These are phyloP conservation scores for Chiua virens DNA, from an alignment of 768 basidiomycete species.

Conservation along the genomic window DNA sequence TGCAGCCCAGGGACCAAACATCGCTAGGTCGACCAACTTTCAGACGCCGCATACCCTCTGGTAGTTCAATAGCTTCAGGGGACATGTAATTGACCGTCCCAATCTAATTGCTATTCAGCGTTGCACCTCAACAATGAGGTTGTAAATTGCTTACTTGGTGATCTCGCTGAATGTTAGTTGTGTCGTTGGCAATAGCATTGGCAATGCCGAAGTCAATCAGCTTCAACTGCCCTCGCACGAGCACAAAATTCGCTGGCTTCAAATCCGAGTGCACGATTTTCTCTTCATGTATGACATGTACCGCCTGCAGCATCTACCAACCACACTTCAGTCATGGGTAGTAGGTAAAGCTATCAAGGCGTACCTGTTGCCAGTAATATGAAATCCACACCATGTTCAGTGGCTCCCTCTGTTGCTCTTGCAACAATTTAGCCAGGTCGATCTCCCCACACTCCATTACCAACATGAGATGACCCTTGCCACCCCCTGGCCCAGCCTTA, in stretches of 20 bases:
- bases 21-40: slow-evolving; percentile 96
- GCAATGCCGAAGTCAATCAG: slow-evolving; percentile 99
- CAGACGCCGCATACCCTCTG: slow-evolving; percentile 82
- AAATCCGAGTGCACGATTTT: slow-evolving; percentile 98
- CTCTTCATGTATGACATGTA: slow-evolving; percentile 97
- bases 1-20: slow-evolving; percentile 97
- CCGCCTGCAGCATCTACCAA: slow-evolving; percentile 93
- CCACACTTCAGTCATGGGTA: background rate
- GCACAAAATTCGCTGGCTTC: slow-evolving; percentile 97
- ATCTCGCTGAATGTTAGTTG: slow-evolving; percentile 96
- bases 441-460: slow-evolving; percentile 98
- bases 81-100: slow-evolving; percentile 99
- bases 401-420: slow-evolving; percentile 80
- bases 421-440: slow-evolving; percentile 81
- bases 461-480: slow-evolving; percentile 74
- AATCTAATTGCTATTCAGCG: slow-evolving; percentile 50
- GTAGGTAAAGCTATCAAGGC: slow-evolving; percentile 13
- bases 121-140: background rate
- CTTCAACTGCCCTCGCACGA: slow-evolving; percentile 93
- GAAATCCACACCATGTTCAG: slow-evolving; percentile 93
- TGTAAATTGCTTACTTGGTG: slow-evolving; percentile 63
- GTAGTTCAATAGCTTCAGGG: slow-evolving; percentile 91
- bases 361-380: slow-evolving; percentile 95
- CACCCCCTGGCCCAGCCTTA: slow-evolving; percentile 59
- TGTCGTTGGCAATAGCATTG: slow-evolving; percentile 97